phyloP scores from a whole-genome alignment of 163 green algal species.

The Scenedesmus sp. region DNA sequence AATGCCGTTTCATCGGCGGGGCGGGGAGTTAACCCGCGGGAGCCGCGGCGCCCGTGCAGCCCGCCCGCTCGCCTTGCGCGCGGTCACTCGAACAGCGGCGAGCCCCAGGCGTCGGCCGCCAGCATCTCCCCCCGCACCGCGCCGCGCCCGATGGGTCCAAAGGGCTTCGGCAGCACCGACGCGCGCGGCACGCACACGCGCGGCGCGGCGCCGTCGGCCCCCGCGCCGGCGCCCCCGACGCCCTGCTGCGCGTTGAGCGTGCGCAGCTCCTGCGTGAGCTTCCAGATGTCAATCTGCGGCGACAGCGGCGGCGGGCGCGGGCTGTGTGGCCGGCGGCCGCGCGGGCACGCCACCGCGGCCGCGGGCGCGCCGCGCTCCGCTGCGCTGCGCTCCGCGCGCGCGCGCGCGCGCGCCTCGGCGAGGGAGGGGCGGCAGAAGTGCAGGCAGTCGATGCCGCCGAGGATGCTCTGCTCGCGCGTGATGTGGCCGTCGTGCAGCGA shows the following conservation, averaged over 20 bases:
- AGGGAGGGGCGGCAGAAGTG: constrained; percentile 26
- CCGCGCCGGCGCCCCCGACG: not conserved
- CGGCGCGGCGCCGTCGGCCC: not conserved
- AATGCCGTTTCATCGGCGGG: too few species aligned
- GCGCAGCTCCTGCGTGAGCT: not conserved
- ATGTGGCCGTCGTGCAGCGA: constrained; percentile 31
- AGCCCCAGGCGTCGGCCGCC: too few species aligned
- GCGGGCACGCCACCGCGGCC: not conserved
- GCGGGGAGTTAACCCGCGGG: too few species aligned
- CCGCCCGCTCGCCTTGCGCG: too few species aligned
- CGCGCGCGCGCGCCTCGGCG: constrained; percentile 17
- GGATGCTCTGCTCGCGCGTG: not conserved
- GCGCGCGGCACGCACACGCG: not conserved
- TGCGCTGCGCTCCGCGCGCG: too few species aligned
- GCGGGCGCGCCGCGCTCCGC: too few species aligned
- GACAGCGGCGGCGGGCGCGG: not conserved
- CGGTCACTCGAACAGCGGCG: too few species aligned
- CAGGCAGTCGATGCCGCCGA: constrained; percentile 16
- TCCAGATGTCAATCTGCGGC: constrained; percentile 23
- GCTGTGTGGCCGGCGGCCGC: not conserved
- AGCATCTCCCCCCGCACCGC: too few species aligned
- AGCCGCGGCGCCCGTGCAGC: too few species aligned
- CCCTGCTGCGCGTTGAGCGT: too few species aligned
- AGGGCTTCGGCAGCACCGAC: constrained; percentile 20
- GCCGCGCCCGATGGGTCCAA: too few species aligned